Evolutionary conservation across 495 filamentous ascomycete genomes (phyloP), one percentile per base, ranked within the genome.

Genomic region (Echria macrotheca): DNA sequence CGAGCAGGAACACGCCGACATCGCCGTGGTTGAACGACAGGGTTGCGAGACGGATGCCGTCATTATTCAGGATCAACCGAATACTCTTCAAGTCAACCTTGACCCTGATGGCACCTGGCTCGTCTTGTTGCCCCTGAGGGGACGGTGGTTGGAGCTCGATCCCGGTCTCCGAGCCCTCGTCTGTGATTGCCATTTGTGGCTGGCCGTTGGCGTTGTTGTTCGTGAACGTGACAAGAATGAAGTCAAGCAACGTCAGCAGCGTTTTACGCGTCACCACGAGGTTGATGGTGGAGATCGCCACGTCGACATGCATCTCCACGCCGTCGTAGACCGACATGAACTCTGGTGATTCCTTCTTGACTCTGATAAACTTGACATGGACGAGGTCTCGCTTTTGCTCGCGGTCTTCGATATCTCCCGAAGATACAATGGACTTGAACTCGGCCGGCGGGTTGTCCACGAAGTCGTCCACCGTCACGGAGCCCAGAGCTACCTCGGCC

Each of bases 361-460:
- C 90, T 59, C 84, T 87, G 15, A 89, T 74, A 58, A 95, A 91
- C 60, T 91, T 94, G 56, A 98, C 74, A 41, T 83, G 78, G 54
- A 97, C 87, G 17, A 98, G 81, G 57, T 93, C 87, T 50, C 86
- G 85, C 33, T 85, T 73, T 50, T 84, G 80, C 46, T 76, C 61
- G 18, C 67, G 70, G 36, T 79, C 75, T 37, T 89, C 80, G 9
- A 81, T 75, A 36, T 89, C 87, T 36, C 88, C 90, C 4, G 91
- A 95, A 0, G 91, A 95, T 11, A 98, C 76, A 41, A 98, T 93
- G 37, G 86, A 88, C 71, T 94, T 95, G 77, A 98, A 98, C 60
- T 96, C 91, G 15, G 93, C 87, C 1, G 84, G 69, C 0, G 89
- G 87, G 53, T 93, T 86, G 44, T 91, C 83, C 17, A 98, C 90